Base-by-base conservation (phyloP, 306 rosid genomes). In the Dryas drummondii region DNA sequence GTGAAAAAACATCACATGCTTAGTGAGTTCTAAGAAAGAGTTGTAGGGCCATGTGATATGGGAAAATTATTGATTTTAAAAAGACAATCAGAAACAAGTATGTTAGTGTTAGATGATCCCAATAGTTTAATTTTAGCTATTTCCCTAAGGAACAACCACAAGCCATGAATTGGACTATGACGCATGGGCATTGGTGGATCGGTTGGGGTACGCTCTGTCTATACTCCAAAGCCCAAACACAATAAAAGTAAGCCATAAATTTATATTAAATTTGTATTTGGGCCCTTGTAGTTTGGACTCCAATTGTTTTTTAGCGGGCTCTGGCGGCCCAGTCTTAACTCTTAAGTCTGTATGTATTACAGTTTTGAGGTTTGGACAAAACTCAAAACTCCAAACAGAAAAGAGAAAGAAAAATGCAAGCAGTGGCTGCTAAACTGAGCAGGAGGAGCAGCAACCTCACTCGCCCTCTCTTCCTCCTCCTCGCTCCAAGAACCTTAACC, bases 1-100 rank as follows among this genome's bases (percentile, higher is more conserved):
- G 22, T 66, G 71, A 51, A 82, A 79, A 68, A 74, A 73, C 73
- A 72, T 58, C 82, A 82, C 79, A 61, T 77, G 82, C 70, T 37
- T 61, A 51, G 49, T 72, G 59, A 62, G 61, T 78, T 77, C 72
- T 45, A 32, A 62, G 61, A 50, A 67, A 60, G 71, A 17, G 54
- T 3, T 57, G 41, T 66, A 19, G 72, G 79, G 48, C 62, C 79
- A 66, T 60, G 32, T 32, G 68, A 68, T 32, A 44, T 9, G 76
- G 45, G 16, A 56, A 44, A 44, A 68, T 50, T 17, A 5, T 22
- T 22, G 46, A 13, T 62, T 4, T 12, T 14, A 27, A 52, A 72
- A 78, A 32, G 60, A 65, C 47, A 19, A 73, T 7, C 55, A 22
- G 22, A 22, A 22, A 22, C 0, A 22, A 22, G 22, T 51, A 4